Conservation (phyloP, 192 early-diverging fungal species). For the Coemansia pectinata region DNA sequence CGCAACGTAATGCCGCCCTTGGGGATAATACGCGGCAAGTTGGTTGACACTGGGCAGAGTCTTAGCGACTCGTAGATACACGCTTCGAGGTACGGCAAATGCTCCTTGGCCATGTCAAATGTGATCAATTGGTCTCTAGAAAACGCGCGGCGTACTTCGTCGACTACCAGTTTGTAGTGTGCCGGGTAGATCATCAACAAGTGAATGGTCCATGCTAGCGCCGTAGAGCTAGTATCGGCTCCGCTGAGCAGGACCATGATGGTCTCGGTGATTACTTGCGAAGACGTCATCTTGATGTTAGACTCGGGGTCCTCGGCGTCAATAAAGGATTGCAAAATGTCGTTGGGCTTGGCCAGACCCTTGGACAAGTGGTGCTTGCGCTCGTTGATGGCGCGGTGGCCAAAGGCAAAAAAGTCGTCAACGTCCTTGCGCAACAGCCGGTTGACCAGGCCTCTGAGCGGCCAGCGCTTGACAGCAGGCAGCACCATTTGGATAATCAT, state of each 20-base stretch:
- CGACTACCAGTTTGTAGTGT: slow-evolving; percentile 7
- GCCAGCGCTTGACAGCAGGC: slow-evolving; percentile 26
- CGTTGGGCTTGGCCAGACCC: slow-evolving; percentile 11
- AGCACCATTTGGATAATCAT: slow-evolving; percentile 42
- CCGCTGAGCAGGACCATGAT: slow-evolving; percentile 41
- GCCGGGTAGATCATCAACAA: slow-evolving; percentile 42
- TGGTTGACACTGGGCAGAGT: slow-evolving; percentile 35
- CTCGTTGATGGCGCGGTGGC: slow-evolving; percentile 15
- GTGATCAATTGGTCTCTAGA: slow-evolving; percentile 15
- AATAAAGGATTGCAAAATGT: slow-evolving; percentile 44
- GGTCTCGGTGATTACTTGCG: slow-evolving; percentile 37
- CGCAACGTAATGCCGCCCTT: slow-evolving; percentile 31
- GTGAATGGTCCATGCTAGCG: slow-evolving; percentile 39
- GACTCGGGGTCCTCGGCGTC: slow-evolving; percentile 39
- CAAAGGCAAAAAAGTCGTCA: slow-evolving; percentile 27
- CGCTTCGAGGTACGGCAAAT: slow-evolving; percentile 39
- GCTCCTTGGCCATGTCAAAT: slow-evolving; percentile 23
- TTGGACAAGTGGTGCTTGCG: slow-evolving; percentile 15
- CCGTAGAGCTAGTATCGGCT: slow-evolving; percentile 32
- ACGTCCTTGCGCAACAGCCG: slow-evolving; percentile 17
- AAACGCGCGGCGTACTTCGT: slow-evolving; percentile 25
- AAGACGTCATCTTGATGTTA: slow-evolving; percentile 26
- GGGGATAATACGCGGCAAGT: slow-evolving; percentile 37
- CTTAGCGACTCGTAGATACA: slow-evolving; percentile 46
- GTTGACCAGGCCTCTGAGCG: slow-evolving; percentile 3